Base-by-base conservation (phyloP, 2,329 filamentous ascomycete species). In the Tetracladium maxilliforme region DNA sequence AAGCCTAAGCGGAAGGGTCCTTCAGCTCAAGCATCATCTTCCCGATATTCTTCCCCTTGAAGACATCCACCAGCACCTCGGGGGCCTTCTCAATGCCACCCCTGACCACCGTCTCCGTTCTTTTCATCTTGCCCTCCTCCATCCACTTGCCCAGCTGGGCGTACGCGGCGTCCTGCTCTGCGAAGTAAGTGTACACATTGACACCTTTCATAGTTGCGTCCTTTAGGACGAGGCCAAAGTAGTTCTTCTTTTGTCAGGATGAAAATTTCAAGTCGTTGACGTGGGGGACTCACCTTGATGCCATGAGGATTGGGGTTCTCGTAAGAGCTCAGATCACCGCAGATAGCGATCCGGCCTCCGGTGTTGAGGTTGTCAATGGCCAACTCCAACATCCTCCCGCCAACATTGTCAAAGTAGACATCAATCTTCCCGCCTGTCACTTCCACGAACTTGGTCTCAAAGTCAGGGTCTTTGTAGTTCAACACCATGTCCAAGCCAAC, bases 361-460 rank as follows among this genome's bases (percentile, higher is more conserved):
- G n/a, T n/a, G n/a, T n/a, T n/a, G n/a, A n/a, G n/a, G n/a, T n/a
- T n/a, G n/a, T n/a, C n/a, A n/a, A n/a, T n/a, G n/a, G n/a, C n/a
- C 5, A 26, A 9, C 24, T 39, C 34, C 10, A 40, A 30, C 15
- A 36, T 8, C 30, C 10, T 15, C 29, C 25, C n/a, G n/a, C n/a
- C 10, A 35, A 35, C 36, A 51, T 81, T 81, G 48, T 82, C 76
- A 44, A 70, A 82, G 49, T 70, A 82, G 10, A 82, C 70, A 47
- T 78, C 70, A 28, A 74, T 77, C 33, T 12, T 8, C 14, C 16
- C 40, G 35, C 56, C 61, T 6, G 72, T 78, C 5, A 64, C 69
- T 21, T 59, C 61, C 34, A 60, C 57, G 39, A 81, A 65, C 45
- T 72, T 58, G 31, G 59, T 46, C 37, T 52, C 58, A 43, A 77